These are phyloP conservation scores for Phytophthora tubulina DNA, from an alignment of 352 stramenopile genomes.

Conservation along the genomic window DNA sequence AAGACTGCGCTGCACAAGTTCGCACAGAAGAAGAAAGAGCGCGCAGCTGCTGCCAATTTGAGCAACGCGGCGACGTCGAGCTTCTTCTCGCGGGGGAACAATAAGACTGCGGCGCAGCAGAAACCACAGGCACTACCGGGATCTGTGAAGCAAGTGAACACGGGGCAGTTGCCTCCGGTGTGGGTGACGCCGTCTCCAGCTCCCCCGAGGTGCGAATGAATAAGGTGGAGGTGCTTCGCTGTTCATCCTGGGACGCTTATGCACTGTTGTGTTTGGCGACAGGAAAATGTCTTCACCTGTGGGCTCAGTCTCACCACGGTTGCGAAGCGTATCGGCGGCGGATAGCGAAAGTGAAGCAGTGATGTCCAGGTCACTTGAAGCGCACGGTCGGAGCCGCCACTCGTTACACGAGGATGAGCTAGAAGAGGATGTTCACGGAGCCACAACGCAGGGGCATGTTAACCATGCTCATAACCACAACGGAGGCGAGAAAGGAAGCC, in stretches of 20 bases:
- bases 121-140: conserved; percentile 66
- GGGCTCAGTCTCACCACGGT: conserved; percentile 27
- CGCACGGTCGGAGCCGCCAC: conserved; percentile 18
- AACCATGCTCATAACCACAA: conserved; percentile 21
- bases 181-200: conserved; percentile 75
- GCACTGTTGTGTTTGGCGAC: conserved; percentile 3
- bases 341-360: conserved; percentile 43
- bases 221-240: neutral
- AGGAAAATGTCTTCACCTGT: conserved; percentile 54
- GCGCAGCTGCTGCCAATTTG: conserved; percentile 34
- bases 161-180: conserved; percentile 77
- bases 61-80: conserved; percentile 59
- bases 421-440: conserved; percentile 27
- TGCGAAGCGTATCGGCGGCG: conserved; percentile 30
- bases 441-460: neutral
- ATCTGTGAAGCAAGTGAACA: conserved; percentile 79
- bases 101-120: conserved; percentile 46
- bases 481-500: conserved; percentile 14
- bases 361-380: conserved; percentile 38
- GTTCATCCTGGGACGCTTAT: neutral
- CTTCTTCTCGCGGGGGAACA: conserved; percentile 71
- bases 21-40: conserved; percentile 80
- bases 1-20: conserved; percentile 87
- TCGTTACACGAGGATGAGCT: conserved; percentile 39
- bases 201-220: conserved; percentile 46